A percentile compares a stretch with the other conserved stretches of the same genome.
Evolutionary conservation across 768 basidiomycete genomes (phyloP).

Genomic region (Panellus pusillus): DNA sequence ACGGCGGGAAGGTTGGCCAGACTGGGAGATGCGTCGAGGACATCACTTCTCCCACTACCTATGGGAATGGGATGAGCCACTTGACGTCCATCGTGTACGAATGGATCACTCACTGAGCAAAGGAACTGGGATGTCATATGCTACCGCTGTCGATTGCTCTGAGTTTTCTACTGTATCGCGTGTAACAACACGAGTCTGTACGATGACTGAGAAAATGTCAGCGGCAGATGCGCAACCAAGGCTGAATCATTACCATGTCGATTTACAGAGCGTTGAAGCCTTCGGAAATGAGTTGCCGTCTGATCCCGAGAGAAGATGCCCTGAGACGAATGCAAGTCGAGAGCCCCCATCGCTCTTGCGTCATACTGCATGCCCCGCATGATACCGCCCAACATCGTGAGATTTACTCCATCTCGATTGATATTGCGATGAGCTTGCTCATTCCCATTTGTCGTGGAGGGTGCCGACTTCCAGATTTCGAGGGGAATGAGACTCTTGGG

Average conservation of each 20-base stretch:
- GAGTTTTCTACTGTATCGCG: too few relatives aligned
- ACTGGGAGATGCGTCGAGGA: too few relatives aligned
- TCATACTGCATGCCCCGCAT: conserved; percentile 23
- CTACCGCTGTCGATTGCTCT: too few relatives aligned
- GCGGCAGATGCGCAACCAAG: background rate
- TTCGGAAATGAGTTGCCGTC: background rate
- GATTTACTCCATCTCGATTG: conserved; percentile 22
- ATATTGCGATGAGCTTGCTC: conserved; percentile 26
- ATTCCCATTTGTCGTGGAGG: conserved; percentile 20
- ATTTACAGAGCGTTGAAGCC: background rate
- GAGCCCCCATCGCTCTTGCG: background rate
- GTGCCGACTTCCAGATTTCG: conserved; percentile 25
- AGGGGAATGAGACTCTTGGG: conserved; percentile 26
- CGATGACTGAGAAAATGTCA: too few relatives aligned
- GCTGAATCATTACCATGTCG: background rate
- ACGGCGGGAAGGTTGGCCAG: too few relatives aligned
- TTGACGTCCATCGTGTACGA: too few relatives aligned
- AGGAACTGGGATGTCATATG: too few relatives aligned
- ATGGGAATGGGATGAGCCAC: too few relatives aligned
- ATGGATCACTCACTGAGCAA: too few relatives aligned
- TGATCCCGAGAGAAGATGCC: conserved; percentile 5
- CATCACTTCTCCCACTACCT: too few relatives aligned
- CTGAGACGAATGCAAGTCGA: background rate
- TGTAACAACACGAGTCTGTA: too few relatives aligned
- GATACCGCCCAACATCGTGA: conserved; percentile 25